These are phyloP conservation scores for Sporothrix dimorphospora DNA, from an alignment of 2,329 filamentous ascomycete species.

Conservation along the genomic window DNA sequence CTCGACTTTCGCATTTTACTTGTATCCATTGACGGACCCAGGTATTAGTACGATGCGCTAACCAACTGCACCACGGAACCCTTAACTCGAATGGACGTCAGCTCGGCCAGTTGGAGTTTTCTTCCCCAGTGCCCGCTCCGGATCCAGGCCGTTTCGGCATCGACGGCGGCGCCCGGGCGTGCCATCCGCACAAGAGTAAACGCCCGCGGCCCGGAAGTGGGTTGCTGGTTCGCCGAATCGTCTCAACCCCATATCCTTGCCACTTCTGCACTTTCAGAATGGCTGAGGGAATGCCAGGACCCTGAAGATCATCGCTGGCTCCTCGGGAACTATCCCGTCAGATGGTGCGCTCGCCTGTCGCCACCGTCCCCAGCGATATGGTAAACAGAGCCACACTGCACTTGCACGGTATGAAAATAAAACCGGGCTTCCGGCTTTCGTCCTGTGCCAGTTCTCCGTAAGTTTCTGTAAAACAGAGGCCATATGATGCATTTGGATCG, in stretches of 20 bases:
- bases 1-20: slow-evolving; percentile 23
- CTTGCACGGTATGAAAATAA: background rate
- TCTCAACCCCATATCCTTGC: background rate
- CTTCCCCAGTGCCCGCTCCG: background rate
- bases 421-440: background rate
- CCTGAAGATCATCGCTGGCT: background rate
- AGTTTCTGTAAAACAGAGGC: background rate
- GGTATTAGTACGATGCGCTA: slow-evolving; percentile 26
- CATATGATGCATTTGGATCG: background rate
- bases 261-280: background rate
- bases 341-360: background rate
- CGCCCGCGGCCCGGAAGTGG: background rate
- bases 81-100: slow-evolving; percentile 1
- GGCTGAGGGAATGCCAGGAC: background rate
- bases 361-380: background rate
- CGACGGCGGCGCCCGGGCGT: background rate
- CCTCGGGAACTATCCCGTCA: background rate
- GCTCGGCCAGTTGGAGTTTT: background rate
- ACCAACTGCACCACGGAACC: slow-evolving; percentile 28
- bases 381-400: background rate
- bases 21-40: background rate
- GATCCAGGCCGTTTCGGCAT: background rate
- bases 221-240: background rate
- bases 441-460: background rate
- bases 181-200: background rate